These are phyloP conservation scores for Clarireedia homoeocarpa DNA, from an alignment of 2,329 filamentous ascomycete genomes.

Conservation along the genomic window DNA sequence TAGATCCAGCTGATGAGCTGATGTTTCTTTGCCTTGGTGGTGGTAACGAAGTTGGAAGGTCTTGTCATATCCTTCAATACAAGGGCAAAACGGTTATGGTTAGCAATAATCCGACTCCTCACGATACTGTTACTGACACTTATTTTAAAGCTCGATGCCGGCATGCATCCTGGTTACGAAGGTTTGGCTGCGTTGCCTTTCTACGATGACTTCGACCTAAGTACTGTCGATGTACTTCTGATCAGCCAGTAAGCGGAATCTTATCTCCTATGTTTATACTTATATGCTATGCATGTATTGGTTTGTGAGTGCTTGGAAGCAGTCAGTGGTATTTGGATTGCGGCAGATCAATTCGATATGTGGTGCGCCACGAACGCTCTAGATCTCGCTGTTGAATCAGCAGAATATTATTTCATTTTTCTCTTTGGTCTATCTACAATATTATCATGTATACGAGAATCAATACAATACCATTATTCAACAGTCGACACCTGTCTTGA, in stretches of 20 bases:
- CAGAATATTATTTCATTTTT: conserved; percentile 1
- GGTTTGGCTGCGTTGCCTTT: conserved; percentile 89
- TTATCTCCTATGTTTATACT: conserved; percentile 7
- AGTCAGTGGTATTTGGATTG: not conserved
- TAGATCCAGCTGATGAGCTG: conserved; percentile 89
- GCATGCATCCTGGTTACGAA: conserved; percentile 93
- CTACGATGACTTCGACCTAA: conserved; percentile 97
- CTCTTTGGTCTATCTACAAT: conserved; percentile 8
- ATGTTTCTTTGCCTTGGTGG: conserved; percentile 91
- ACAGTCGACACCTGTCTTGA: conserved; percentile 28
- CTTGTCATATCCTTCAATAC: conserved; percentile 97
- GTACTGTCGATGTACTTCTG: conserved; percentile 90
- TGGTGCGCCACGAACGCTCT: not conserved
- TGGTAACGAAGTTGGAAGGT: conserved; percentile 93
- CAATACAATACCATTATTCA: conserved; percentile 37
- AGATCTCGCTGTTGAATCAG: not conserved
- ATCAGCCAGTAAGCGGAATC: conserved; percentile 89
- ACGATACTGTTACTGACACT: not conserved
- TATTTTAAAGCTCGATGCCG: conserved; percentile 72
- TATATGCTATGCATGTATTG: not conserved
- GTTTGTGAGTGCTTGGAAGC: not conserved
- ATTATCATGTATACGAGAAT: conserved; percentile 33
- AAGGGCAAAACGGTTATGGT: conserved; percentile 99
- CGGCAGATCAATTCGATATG: not conserved
- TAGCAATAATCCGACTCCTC: conserved; percentile 28